Conservation (phyloP, 148 eudicot genomes). For the Pouteria glomerata region DNA sequence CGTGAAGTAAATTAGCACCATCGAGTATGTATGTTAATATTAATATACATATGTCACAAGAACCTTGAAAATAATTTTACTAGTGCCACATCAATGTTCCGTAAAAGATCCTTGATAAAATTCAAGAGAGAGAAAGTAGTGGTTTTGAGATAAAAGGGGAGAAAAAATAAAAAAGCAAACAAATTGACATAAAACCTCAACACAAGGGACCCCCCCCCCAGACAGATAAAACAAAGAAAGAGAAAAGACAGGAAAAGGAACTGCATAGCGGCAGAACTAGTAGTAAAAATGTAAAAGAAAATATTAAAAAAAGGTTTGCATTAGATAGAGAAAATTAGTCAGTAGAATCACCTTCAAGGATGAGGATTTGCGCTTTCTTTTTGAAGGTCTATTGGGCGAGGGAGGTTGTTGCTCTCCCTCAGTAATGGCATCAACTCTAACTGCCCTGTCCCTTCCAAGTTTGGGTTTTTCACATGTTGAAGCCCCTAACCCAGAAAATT, state of each 20-base stretch:
- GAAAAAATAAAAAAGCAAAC: no score
- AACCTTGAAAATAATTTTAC: not conserved
- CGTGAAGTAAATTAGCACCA: not conserved
- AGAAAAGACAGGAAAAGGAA: no score
- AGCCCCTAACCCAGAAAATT: slow-evolving; percentile 25
- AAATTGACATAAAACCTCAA: not conserved
- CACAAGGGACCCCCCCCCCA: not conserved
- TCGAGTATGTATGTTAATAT: not conserved
- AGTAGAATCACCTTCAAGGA: not conserved
- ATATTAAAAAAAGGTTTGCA: not conserved
- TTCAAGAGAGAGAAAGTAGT: not conserved
- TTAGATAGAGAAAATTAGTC: not conserved
- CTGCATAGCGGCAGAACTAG: not conserved
- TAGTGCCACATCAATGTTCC: not conserved
- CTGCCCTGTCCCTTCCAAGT: slow-evolving; percentile 30
- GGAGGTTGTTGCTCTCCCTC: slow-evolving; percentile 33
- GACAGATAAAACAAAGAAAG: not conserved
- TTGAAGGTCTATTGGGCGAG: not conserved
- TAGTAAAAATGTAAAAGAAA: not conserved
- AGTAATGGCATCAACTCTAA: slow-evolving; percentile 25
- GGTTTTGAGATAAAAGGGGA: not conserved
- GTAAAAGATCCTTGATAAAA: not conserved
- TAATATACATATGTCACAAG: not conserved
- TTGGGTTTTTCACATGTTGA: slow-evolving; percentile 38
- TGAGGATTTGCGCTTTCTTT: slow-evolving; percentile 3